phyloP scores from a whole-genome alignment of 441 rosid genomes.

The Corymbia calophylla region DNA sequence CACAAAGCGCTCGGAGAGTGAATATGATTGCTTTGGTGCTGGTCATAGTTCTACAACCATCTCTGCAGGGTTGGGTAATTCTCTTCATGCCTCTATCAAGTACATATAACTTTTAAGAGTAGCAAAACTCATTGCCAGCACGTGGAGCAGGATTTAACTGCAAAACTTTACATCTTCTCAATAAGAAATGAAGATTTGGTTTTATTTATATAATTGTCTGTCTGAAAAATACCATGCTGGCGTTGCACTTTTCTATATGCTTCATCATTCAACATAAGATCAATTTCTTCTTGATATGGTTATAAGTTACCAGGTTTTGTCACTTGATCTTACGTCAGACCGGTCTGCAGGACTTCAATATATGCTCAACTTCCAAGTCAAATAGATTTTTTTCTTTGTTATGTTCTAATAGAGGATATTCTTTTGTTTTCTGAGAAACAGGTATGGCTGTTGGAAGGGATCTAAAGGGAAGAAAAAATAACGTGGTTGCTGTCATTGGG shows the following conservation, averaged over 20 bases:
- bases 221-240: not conserved
- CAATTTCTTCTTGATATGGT: not conserved
- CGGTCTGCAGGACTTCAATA: not conserved
- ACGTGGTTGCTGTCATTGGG: constrained; percentile 79
- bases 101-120: not conserved
- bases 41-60: constrained; percentile 94
- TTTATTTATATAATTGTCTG: not conserved
- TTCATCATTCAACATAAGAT: not conserved
- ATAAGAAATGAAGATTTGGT: not conserved
- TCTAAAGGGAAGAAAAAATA: constrained; percentile 62
- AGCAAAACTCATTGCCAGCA: not conserved
- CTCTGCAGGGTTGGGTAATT: constrained; percentile 85
- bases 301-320: not conserved
- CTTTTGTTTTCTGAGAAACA: not conserved
- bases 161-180: not conserved
- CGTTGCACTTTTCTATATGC: not conserved
- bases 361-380: not conserved
- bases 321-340: not conserved
- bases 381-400: not conserved
- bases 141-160: not conserved
- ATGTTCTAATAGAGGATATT: not conserved
- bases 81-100: not conserved
- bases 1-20: constrained; percentile 85
- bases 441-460: constrained; percentile 98
- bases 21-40: constrained; percentile 83